These are phyloP conservation scores for Steccherinum ochraceum DNA, from an alignment of 768 basidiomycete genomes.

Conservation along the genomic window DNA sequence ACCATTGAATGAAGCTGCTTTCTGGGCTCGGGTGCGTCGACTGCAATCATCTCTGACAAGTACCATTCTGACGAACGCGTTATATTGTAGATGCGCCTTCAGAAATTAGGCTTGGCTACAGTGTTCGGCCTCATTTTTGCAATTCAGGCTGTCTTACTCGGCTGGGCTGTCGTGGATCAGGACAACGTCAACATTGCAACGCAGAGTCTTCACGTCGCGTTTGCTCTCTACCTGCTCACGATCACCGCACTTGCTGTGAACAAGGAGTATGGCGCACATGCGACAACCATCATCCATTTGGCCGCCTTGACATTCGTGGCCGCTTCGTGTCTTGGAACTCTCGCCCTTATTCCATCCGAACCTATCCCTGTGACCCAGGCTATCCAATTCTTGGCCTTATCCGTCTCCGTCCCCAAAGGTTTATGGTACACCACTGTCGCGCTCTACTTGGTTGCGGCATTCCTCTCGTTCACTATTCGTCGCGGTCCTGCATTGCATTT, in stretches of 20 bases:
- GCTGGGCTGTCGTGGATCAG: slow-evolving; percentile 39
- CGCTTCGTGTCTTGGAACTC: slow-evolving; percentile 34
- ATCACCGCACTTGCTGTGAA: slow-evolving; percentile 46
- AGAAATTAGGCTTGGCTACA: slow-evolving; percentile 47
- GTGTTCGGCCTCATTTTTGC: slow-evolving; percentile 41
- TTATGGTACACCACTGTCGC: slow-evolving; percentile 50
- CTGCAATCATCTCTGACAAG: neutral
- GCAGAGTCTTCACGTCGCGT: slow-evolving; percentile 40
- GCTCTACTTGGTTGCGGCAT: slow-evolving; percentile 40
- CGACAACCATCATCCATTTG: slow-evolving; percentile 48
- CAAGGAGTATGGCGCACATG: slow-evolving; percentile 34
- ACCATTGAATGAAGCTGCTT: slow-evolving; percentile 52
- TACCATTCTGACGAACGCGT: neutral
- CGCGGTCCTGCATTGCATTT: slow-evolving; percentile 72
- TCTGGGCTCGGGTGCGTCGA: slow-evolving; percentile 49
- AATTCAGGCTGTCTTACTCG: slow-evolving; percentile 48
- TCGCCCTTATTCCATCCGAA: slow-evolving; percentile 52
- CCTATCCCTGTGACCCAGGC: slow-evolving; percentile 27
- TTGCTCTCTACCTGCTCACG: slow-evolving; percentile 53
- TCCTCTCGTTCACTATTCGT: slow-evolving; percentile 47
- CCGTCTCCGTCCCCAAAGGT: slow-evolving; percentile 10
- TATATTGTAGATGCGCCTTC: slow-evolving; percentile 43
- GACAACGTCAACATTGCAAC: slow-evolving; percentile 26
- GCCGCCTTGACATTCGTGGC: slow-evolving; percentile 48
- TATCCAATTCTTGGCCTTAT: slow-evolving; percentile 15